A percentile compares a stretch with the other conserved stretches of the same genome.
These are phyloP conservation scores for Fagus sylvatica DNA, from an alignment of 306 rosid genomes.

Conservation along the genomic window DNA sequence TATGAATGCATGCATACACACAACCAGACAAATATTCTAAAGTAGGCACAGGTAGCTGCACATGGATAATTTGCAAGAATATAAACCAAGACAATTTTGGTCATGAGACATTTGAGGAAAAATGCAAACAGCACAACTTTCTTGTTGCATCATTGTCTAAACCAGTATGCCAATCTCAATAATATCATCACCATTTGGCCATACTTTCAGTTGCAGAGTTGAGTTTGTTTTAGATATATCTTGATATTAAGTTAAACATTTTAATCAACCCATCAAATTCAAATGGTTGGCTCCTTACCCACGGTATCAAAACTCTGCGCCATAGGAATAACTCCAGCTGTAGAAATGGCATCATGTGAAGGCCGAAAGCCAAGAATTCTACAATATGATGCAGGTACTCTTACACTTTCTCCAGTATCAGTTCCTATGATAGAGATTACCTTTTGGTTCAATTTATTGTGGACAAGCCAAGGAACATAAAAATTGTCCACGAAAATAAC, in stretches of 20 bases:
- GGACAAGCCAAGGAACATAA: constrained; percentile 9
- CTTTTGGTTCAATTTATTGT: constrained; percentile 3
- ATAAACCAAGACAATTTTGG: too few species aligned
- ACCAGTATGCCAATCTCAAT: neutral
- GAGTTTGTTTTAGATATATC: neutral
- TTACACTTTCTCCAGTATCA: constrained; percentile 92
- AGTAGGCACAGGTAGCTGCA: too few species aligned
- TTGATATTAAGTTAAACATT: neutral
- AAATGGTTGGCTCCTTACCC: constrained; percentile 49
- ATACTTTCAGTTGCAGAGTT: neutral
- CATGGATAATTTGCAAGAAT: too few species aligned
- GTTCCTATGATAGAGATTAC: constrained; percentile 54
- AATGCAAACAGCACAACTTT: neutral
- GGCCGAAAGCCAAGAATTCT: constrained; percentile 95
- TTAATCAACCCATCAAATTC: constrained; percentile 3
- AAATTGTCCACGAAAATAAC: constrained; percentile 19
- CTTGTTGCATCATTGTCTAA: neutral
- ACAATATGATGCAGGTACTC: constrained; percentile 90
- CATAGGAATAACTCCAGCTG: constrained; percentile 75
- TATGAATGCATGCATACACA: too few species aligned
- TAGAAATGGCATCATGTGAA: constrained; percentile 67
- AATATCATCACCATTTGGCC: neutral
- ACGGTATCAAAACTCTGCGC: constrained; percentile 92
- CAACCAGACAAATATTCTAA: too few species aligned
- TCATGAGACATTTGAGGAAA: neutral